Evolutionary conservation across 2,329 filamentous ascomycete genomes (phyloP).

Genomic region (Aspergillus jensenii): DNA sequence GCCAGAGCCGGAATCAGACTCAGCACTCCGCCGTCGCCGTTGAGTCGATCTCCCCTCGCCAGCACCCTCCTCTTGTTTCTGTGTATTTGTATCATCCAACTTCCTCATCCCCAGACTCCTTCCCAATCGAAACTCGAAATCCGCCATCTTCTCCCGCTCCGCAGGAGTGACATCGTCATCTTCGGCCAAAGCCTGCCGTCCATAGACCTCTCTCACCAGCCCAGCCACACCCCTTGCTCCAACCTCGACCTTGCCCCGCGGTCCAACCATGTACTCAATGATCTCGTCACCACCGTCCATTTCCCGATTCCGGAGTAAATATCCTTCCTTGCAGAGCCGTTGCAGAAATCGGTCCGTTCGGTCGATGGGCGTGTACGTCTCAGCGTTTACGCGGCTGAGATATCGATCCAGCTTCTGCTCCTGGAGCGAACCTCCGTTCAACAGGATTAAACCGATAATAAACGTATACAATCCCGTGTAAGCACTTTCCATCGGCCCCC

Average conservation of each 20-base stretch:
- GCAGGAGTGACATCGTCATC: conserved; percentile 16
- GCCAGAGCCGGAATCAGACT: background rate
- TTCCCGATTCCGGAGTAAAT: conserved; percentile 74
- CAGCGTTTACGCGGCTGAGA: conserved; percentile 71
- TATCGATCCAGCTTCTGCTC: conserved; percentile 78
- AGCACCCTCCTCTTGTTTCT: conserved; percentile 8
- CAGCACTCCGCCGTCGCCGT: background rate
- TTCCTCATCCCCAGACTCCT: conserved; percentile 59
- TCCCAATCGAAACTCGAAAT: conserved; percentile 61
- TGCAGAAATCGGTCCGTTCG: conserved; percentile 74
- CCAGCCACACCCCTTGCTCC: conserved; percentile 72
- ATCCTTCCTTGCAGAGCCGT: conserved; percentile 77
- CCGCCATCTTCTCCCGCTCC: conserved; percentile 45
- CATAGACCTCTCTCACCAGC: conserved; percentile 62
- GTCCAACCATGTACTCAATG: conserved; percentile 80
- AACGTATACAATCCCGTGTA: conserved; percentile 81
- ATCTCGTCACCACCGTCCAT: conserved; percentile 68
- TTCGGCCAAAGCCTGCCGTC: conserved; percentile 24
- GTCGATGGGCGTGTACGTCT: conserved; percentile 70
- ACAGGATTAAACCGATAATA: conserved; percentile 72
- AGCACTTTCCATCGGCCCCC: conserved; percentile 70
- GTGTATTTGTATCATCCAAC: background rate
- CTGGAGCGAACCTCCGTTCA: conserved; percentile 70
- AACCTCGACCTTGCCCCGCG: conserved; percentile 81
- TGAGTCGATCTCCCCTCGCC: conserved; percentile 3